phyloP scores from a whole-genome alignment of 352 stramenopile genomes.

The Blastocystis sp. region DNA sequence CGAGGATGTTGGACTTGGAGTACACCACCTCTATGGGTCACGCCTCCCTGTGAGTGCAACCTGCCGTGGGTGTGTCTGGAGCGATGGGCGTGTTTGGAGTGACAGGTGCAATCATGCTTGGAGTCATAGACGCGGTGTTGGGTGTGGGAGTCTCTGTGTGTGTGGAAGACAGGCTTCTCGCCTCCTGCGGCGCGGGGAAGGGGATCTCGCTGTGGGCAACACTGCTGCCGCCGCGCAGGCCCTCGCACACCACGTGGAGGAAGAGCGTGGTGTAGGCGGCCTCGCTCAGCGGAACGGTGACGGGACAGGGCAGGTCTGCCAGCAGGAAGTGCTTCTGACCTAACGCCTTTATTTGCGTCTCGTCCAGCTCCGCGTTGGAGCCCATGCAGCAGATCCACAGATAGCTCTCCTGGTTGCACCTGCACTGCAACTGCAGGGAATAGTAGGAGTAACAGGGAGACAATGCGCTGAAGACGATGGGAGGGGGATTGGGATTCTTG shows the following conservation, averaged over 20 bases:
- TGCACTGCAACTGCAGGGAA: background rate
- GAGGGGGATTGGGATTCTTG: background rate
- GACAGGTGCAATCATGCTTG: too few relatives aligned
- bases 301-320: background rate
- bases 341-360: background rate
- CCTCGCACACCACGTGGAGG: background rate
- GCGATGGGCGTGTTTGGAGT: too few relatives aligned
- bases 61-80: background rate
- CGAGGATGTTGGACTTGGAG: conserved; percentile 22
- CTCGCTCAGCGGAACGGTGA: background rate
- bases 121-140: too few relatives aligned
- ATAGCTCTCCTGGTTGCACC: conserved; percentile 8
- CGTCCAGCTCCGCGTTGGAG: background rate
- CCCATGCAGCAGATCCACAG: background rate
- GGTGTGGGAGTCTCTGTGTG: too few relatives aligned
- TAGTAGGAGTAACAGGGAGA: background rate
- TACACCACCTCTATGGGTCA: background rate
- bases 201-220: background rate
- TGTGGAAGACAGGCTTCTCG: too few relatives aligned
- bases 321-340: conserved; percentile 13
- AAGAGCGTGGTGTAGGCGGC: background rate
- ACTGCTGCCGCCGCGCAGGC: background rate
- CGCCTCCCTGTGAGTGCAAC: too few relatives aligned
- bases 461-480: background rate
- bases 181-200: background rate